A percentile compares a stretch with the other conserved stretches of the same genome.
Evolutionary conservation across 768 basidiomycete genomes (phyloP).

Genomic region (Podaxis pistillaris): DNA sequence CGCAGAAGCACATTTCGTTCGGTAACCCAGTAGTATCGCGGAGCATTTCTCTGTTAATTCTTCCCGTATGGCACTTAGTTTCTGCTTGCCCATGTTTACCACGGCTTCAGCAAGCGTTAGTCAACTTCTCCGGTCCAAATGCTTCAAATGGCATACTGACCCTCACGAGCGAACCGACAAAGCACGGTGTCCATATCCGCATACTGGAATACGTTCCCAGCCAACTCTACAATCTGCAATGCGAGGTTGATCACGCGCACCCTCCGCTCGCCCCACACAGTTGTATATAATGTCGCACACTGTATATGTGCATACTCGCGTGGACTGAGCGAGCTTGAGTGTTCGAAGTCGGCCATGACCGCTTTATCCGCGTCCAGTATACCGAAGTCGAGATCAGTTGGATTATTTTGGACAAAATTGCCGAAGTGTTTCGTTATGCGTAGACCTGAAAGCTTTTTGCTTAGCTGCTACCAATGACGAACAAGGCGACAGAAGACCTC

Average conservation of each 20-base stretch:
- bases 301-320: constrained; percentile 79
- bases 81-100: constrained; percentile 53
- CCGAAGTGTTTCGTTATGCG: constrained; percentile 66
- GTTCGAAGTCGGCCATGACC: constrained; percentile 71
- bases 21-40: constrained; percentile 79
- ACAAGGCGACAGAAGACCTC: constrained; percentile 18
- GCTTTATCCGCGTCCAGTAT: constrained; percentile 80
- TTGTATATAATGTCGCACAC: constrained; percentile 86
- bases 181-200: constrained; percentile 89
- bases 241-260: constrained; percentile 88
- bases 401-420: constrained; percentile 64
- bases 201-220: constrained; percentile 88
- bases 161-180: constrained; percentile 71
- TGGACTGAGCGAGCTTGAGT: constrained; percentile 66
- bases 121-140: too few species aligned
- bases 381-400: constrained; percentile 78
- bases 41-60: constrained; percentile 83
- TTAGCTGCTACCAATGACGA: neutral
- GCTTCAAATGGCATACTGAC: constrained; percentile 39
- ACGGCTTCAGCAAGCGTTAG: constrained; percentile 54
- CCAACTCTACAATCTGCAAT: constrained; percentile 74
- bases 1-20: constrained; percentile 82
- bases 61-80: constrained; percentile 77
- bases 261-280: constrained; percentile 68
- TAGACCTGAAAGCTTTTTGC: constrained; percentile 43